Evolutionary conservation across 495 filamentous ascomycete genomes (phyloP), one percentile per base, ranked within the genome.

Genomic region (Diplogelasinospora grovesii): DNA sequence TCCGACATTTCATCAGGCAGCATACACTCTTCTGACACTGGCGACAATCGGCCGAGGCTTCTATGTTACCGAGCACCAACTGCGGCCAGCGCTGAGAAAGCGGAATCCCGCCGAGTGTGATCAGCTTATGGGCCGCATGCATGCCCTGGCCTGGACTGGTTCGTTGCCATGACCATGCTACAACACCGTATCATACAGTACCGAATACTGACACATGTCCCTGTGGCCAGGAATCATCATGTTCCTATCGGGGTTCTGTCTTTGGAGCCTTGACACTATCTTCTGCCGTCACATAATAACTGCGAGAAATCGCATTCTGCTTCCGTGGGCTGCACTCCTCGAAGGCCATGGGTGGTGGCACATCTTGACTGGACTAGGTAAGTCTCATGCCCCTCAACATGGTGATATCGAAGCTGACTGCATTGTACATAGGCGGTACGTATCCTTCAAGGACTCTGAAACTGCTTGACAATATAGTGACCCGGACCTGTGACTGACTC

Each of bases 321-420:
- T 97, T 28, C 92, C 92, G 0, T 98, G 92, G 92, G 86, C 90
- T 1, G 73, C 93, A 7, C 41, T 96, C 8, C 65, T 95, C 2
- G 92, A 97, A 62, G 90, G 88, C 0, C 92, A 98, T 68, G 92
- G 88, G 8, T 97, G 92, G 92, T 98, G 92, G 90, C 92, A 82
- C 65, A 77, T 80, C 13, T 39, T 74, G 25, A 59, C 60, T 11
- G 54, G 56, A 46, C 41, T 66, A 22, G 45, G 59, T 57, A 24
- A 48, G 43, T 45, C 8, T 22, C n/a, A n/a, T n/a, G n/a, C n/a
- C 16, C 10, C 36, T 16, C 11, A 11, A 18, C 9, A 5, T 20
- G n/a, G 8, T 30, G 11, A 41, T n/a, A 41, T 11, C 20, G 10
- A 21, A 10, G 11, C 41, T 31, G 4, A 10, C n/a, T n/a, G 5